Evolutionary conservation across 441 rosid genomes (phyloP), one percentile per base, ranked within the genome.

Genomic region (Sinapis alba): DNA sequence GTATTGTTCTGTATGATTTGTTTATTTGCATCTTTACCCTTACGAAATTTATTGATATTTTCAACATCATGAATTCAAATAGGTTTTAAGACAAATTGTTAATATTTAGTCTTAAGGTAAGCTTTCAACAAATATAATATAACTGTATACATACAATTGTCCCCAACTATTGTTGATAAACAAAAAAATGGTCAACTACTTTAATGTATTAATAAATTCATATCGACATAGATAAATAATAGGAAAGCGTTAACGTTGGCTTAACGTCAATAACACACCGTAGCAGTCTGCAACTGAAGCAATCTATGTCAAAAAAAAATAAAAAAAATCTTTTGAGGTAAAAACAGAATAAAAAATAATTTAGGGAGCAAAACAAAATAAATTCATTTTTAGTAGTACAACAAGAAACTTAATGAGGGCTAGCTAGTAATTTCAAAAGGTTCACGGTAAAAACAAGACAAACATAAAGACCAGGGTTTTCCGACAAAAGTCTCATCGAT

Each of bases 401-500:
- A 27, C 16, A 5, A 18, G 56, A 27, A 50, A 66, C n/a, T n/a
- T 6, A 15, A 30, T 0, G 47, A 30, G 80, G 68, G 1, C 58
- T 19, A 71, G 0, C 0, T 13, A 47, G 5, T 0, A 1, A 27
- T 5, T 12, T 16, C 1, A 32, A 45, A 72, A 23, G 10, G 19
- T 7, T 4, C 1, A 1, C 32, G 56, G 24, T 54, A 3, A 38
- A 30, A 66, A 30, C 19, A 6, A 28, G 12, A 79, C 13, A 64
- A 69, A 43, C 62, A 69, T 34, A 74, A 70, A 79, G 8, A 28
- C 1, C 3, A 65, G 78, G 88, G 68, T 13, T 28, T 73, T 77
- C 78, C n/a, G 76, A 84, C 85, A 80, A 84, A 81, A 79, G 18
- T 23, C 51, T n/a, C 68, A 60, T 63, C 28, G 32, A 78, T 47